Evolutionary conservation across 208 protist species (phyloP).

Genomic region (Trypanosoma rangeli): DNA sequence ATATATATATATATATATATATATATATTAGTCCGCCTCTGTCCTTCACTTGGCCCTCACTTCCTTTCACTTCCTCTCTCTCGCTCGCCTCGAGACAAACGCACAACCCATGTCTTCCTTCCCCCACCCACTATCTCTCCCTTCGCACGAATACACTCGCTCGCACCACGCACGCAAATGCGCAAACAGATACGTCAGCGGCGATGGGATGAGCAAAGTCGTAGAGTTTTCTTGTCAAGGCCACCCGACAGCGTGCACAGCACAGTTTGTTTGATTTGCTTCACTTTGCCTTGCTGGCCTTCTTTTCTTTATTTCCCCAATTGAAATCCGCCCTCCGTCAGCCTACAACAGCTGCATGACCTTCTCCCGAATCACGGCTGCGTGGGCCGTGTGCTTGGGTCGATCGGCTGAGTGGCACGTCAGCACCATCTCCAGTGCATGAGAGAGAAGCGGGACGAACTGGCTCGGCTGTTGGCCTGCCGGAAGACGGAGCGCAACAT

Average conservation of each 20-base stretch:
- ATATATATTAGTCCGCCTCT: conserved; percentile 1
- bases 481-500: conserved; percentile 27
- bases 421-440: conserved; percentile 48
- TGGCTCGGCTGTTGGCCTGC: conserved; percentile 7
- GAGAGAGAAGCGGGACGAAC: conserved; percentile 53
- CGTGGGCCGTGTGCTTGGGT: conserved; percentile 21
- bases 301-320: conserved; percentile 1
- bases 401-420: conserved; percentile 15
- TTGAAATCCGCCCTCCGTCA: background rate
- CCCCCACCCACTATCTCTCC: too few species aligned
- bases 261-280: background rate
- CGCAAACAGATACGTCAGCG: background rate
- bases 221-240: background rate
- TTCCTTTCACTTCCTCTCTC: background rate
- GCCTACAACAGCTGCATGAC: conserved; percentile 37
- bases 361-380: conserved; percentile 44
- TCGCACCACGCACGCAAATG: background rate
- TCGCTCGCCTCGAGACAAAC: too few species aligned
- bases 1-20: conserved; percentile 16
- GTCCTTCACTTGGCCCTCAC: background rate
- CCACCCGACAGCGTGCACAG: background rate
- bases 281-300: background rate
- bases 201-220: background rate
- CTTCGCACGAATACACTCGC: background rate
- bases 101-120: too few species aligned